Base-by-base conservation (phyloP, 768 basidiomycete species). In the Lactarius tabidus region DNA sequence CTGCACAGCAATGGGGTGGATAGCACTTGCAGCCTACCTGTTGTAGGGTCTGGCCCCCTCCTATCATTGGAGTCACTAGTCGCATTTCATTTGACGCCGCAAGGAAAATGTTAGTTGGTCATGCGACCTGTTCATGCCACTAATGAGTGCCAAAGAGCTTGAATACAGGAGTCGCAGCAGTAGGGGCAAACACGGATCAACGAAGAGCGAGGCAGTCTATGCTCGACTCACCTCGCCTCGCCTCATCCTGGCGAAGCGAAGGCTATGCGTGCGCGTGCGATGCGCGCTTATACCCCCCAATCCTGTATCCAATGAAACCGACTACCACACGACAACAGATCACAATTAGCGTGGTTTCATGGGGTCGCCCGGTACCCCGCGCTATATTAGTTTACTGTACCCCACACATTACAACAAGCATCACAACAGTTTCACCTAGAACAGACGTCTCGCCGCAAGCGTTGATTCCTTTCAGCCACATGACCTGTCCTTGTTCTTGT, bases 21-120 rank as follows among this genome's bases (percentile, higher is more conserved):
- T 17, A 20, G 53, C 29, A 54, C 53, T 20, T 10, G 28, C 29
- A 53, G 5, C 29, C 28, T 7, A 53, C 41, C 18, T 38, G 26
- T 26, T 48, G n/a, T 45, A 15, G 35, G 56, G 48, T 63, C 62
- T 56, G 56, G 51, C 29, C 23, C 33, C n/a, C 55, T 59, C 65
- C 56, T 58, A 66, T 58, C 57, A 41, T 48, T 52, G 54, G 65
- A 59, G 65, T 62, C 61, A 58, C 39, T 61, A n/a, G n/a, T n/a
- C n/a, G n/a, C n/a, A 8, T 56, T 58, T 57, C 48, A 59, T 58
- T 64, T 66, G 28, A 41, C 65, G 65, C 65, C 65, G 60, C 61
- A 38, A 53, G 48, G 57, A 23, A 48, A 17, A 48, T 48, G 48
- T 17, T 35, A 53, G 26, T 38, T 41, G 61, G 51, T 66, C 65